phyloP scores from a whole-genome alignment of 352 stramenopile species.

The Globisporangium middletonii region DNA sequence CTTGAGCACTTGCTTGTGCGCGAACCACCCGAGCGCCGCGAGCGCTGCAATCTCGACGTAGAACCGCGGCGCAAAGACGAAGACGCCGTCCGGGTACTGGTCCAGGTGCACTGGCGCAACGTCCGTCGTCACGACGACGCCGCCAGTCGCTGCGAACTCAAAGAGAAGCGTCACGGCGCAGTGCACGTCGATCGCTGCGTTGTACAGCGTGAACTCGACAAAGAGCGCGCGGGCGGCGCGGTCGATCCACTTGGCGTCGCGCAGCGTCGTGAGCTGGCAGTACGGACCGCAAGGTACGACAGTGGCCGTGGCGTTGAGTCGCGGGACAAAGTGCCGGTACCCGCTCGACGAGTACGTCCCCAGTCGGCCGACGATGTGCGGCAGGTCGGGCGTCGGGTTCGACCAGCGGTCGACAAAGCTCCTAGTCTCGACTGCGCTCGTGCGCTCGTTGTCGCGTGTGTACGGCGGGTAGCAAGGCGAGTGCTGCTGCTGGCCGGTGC shows the following conservation, averaged over 20 bases:
- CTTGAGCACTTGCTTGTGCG: slow-evolving; percentile 39
- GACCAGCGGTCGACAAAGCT: slow-evolving; percentile 29
- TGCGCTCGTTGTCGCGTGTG: slow-evolving; percentile 17
- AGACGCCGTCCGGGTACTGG: slow-evolving; percentile 35
- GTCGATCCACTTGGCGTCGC: slow-evolving; percentile 45
- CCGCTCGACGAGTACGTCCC: slow-evolving; percentile 22
- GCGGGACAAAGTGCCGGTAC: slow-evolving; percentile 21
- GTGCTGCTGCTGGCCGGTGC: neutral
- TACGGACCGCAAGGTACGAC: slow-evolving; percentile 18
- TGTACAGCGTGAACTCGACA: slow-evolving; percentile 66
- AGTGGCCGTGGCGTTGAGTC: slow-evolving; percentile 8
- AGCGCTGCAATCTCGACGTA: slow-evolving; percentile 47
- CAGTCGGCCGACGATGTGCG: slow-evolving; percentile 25
- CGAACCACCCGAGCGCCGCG: slow-evolving; percentile 35
- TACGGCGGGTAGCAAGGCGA: slow-evolving; percentile 36
- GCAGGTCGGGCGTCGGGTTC: neutral
- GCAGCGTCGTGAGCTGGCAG: slow-evolving; percentile 34
- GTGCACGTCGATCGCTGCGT: slow-evolving; percentile 39
- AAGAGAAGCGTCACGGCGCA: slow-evolving; percentile 45
- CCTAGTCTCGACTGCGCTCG: slow-evolving; percentile 4
- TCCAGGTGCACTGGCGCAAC: slow-evolving; percentile 41
- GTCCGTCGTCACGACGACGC: slow-evolving; percentile 22
- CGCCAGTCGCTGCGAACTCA: slow-evolving; percentile 40
- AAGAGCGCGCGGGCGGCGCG: slow-evolving; percentile 37
- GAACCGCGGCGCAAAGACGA: slow-evolving; percentile 36